A percentile compares a stretch with the other conserved stretches of the same genome.
phyloP scores from a whole-genome alignment of 202 grass and related monocot species.

The Carex arenaria region DNA sequence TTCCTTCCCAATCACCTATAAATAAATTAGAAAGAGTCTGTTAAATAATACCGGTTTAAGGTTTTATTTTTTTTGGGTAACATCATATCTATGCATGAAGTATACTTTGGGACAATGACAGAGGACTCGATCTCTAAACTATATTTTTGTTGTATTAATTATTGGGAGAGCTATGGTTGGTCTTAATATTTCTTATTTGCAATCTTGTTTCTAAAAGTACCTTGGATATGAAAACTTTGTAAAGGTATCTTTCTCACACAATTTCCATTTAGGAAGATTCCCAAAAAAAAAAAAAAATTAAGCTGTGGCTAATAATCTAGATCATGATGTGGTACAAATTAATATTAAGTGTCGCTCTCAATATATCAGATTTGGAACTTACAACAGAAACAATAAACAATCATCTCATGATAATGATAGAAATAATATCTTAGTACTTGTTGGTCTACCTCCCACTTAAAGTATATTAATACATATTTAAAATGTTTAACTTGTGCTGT shows the following conservation, averaged over 20 bases:
- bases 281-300: neutral
- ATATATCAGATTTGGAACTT: neutral
- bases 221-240: neutral
- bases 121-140: neutral
- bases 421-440: neutral
- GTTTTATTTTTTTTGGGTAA: neutral
- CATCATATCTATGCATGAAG: too few species aligned
- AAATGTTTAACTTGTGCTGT: neutral
- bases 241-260: neutral
- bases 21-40: neutral
- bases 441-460: neutral
- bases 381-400: neutral
- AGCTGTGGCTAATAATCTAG: neutral
- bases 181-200: neutral
- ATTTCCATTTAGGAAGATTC: neutral
- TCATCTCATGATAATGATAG: neutral
- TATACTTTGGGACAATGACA: neutral
- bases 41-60: neutral
- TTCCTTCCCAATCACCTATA: slow-evolving; percentile 59
- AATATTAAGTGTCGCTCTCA: neutral
- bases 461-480: neutral
- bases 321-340: neutral
- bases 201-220: neutral
- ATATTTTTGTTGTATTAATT: neutral
- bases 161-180: neutral